phyloP scores from a whole-genome alignment of 768 basidiomycete species.

The Tylopilus rubrobrunneus region DNA sequence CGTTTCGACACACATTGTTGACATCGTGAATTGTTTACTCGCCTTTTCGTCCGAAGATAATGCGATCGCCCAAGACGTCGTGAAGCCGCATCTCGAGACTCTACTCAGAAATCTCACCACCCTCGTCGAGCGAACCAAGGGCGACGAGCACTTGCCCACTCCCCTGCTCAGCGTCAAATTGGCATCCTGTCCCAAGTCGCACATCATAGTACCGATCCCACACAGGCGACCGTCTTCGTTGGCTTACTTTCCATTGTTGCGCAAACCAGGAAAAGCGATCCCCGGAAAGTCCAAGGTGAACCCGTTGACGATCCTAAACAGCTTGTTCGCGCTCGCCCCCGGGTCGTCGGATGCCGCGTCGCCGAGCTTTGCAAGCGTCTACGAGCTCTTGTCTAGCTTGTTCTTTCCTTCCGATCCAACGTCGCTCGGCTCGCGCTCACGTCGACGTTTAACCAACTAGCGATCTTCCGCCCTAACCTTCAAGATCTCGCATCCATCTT shows the following conservation, averaged over 20 bases:
- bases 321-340: conserved; percentile 62
- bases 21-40: conserved; percentile 75
- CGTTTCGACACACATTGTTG: conserved; percentile 78
- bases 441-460: conserved; percentile 55
- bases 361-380: conserved; percentile 47
- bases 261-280: conserved; percentile 68
- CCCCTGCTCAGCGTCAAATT: conserved; percentile 81
- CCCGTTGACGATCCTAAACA: conserved; percentile 66
- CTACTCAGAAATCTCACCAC: conserved; percentile 70
- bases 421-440: conserved; percentile 70
- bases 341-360: conserved; percentile 49
- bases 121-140: conserved; percentile 63
- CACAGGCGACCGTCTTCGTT: conserved; percentile 72
- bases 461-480: conserved; percentile 38
- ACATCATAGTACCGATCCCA: conserved; percentile 61
- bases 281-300: conserved; percentile 86
- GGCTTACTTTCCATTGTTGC: conserved; percentile 73
- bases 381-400: conserved; percentile 62
- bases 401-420: conserved; percentile 75
- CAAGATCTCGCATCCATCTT: conserved; percentile 50
- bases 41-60: conserved; percentile 49
- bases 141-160: conserved; percentile 45
- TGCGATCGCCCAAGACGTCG: conserved; percentile 45
- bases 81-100: conserved; percentile 66
- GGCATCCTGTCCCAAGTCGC: conserved; percentile 76